Conservation (phyloP, 1,139 yeast species). For the Debaryomyces subglobosus region DNA sequence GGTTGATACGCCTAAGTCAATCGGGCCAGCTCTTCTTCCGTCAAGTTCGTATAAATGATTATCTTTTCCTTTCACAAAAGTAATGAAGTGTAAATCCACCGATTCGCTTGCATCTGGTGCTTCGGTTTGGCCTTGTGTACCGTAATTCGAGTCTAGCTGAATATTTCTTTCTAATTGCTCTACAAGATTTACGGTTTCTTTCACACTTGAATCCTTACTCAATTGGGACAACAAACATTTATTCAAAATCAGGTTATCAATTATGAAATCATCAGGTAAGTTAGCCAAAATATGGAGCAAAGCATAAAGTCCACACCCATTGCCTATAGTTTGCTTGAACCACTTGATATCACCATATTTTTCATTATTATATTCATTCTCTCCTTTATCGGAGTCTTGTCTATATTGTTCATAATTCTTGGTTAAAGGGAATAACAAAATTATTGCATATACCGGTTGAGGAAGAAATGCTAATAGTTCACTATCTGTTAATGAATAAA, state of each 20-base stretch:
- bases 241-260: slow-evolving; percentile 35
- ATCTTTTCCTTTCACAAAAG: slow-evolving; percentile 62
- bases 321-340: slow-evolving; percentile 83
- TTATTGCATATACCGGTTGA: slow-evolving; percentile 74
- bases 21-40: slow-evolving; percentile 83
- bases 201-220: slow-evolving; percentile 25
- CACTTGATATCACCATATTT: slow-evolving; percentile 45
- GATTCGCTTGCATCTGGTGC: slow-evolving; percentile 73
- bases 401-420: slow-evolving; percentile 58
- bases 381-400: slow-evolving; percentile 30
- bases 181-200: slow-evolving; percentile 49
- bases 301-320: slow-evolving; percentile 94
- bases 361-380: slow-evolving; percentile 21
- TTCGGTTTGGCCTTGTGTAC: slow-evolving; percentile 73
- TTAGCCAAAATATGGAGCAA: slow-evolving; percentile 76
- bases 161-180: slow-evolving; percentile 53
- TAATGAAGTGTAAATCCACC: slow-evolving; percentile 77
- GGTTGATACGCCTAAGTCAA: slow-evolving; percentile 53
- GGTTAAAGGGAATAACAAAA: slow-evolving; percentile 81
- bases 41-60: slow-evolving; percentile 81
- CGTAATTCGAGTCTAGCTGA: slow-evolving; percentile 58
- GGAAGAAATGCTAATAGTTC: slow-evolving; percentile 80
- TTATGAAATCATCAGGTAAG: slow-evolving; percentile 50
- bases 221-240: slow-evolving; percentile 28
- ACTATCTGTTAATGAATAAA: slow-evolving; percentile 79